Evolutionary conservation across 2,329 filamentous ascomycete genomes (phyloP), one percentile per base, ranked within the genome.

Genomic region (Paracoccidioides brasiliensis): DNA sequence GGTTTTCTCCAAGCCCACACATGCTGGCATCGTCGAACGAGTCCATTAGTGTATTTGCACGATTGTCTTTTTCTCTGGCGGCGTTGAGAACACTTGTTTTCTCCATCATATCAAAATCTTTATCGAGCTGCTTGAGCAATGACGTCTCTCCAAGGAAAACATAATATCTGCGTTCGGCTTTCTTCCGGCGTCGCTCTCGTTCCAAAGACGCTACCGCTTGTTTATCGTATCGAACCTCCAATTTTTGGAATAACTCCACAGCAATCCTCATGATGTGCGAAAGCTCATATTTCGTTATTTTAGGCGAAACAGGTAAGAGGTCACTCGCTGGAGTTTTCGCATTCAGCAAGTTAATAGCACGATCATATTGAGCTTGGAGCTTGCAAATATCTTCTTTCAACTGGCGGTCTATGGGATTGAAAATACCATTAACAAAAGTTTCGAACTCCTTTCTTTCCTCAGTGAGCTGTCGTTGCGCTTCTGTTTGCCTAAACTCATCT

Each of bases 121-220:
- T 68, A 45, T 75, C 72, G 8, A 80, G 64, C 33, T 69, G 68
- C 62, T 77, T 80, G 60, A 81, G 70, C 45, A 74, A 73, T 4
- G 68, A 64, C 22, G 76, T 75, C 60, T 80, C 75, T 28, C 78
- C 78, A 48, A 74, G 70, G 53, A 77, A 74, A 30, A 78, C 77
- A 37, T 75, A 71, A 28, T 74, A 77, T 56, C 74, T 73, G 52
- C 76, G 69, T 59, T 80, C 77, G 0, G 78, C 76, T 60, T 74
- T 76, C 66, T 80, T 80, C 53, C 78, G 75, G 14, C 77, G 70
- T 48, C 72, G 73, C 61, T 81, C 78, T 43, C 78, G 74, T 59
- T 80, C 78, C 15, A 79, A 64, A 5, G 78, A 72, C 40, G 76
- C 72, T 35, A 75, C 70, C 2, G 76, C 71, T 10, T 77, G 70